Conservation (phyloP, 179 eudicot species). For the Vitellaria paradoxa region DNA sequence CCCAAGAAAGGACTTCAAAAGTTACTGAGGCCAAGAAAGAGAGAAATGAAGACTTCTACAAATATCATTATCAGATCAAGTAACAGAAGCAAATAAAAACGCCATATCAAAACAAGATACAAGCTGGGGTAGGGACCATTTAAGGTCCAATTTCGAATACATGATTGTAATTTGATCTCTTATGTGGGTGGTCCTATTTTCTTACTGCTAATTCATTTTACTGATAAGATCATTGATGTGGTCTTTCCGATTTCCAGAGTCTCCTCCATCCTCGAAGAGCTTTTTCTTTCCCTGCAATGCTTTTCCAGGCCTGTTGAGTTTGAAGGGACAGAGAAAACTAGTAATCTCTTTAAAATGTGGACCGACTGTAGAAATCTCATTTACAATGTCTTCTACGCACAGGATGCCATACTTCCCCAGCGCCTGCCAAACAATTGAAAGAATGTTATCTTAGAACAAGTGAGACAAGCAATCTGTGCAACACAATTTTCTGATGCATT, state of each 20-base stretch:
- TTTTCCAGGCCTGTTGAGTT: slow-evolving; percentile 64
- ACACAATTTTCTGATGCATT: neutral
- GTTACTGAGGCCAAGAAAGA: no score
- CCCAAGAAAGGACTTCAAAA: no score
- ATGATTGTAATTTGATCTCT: neutral
- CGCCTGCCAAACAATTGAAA: slow-evolving; percentile 30
- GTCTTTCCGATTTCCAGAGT: slow-evolving; percentile 70
- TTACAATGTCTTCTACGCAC: slow-evolving; percentile 78
- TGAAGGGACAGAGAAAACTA: slow-evolving; percentile 73
- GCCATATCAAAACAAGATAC: no score
- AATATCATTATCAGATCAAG: neutral
- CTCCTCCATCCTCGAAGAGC: slow-evolving; percentile 78
- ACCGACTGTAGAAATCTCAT: slow-evolving; percentile 76
- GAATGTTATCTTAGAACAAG: neutral
- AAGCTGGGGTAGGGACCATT: neutral
- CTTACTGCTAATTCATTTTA: slow-evolving; percentile 64
- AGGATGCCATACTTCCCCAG: slow-evolving; percentile 65
- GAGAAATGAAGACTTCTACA: neutral
- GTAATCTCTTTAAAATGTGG: slow-evolving; percentile 70
- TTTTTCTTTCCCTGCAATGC: slow-evolving; percentile 76
- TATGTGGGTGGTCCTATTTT: neutral
- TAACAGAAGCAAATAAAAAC: no score
- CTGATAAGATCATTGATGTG: slow-evolving; percentile 70
- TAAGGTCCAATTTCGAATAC: slow-evolving; percentile 5
- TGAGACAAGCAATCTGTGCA: neutral